A percentile compares a stretch with the other conserved stretches of the same genome.
Evolutionary conservation across 1,284 basidiomycete species (phyloP).

Genomic region (Tetrapyrgos nigripes): DNA sequence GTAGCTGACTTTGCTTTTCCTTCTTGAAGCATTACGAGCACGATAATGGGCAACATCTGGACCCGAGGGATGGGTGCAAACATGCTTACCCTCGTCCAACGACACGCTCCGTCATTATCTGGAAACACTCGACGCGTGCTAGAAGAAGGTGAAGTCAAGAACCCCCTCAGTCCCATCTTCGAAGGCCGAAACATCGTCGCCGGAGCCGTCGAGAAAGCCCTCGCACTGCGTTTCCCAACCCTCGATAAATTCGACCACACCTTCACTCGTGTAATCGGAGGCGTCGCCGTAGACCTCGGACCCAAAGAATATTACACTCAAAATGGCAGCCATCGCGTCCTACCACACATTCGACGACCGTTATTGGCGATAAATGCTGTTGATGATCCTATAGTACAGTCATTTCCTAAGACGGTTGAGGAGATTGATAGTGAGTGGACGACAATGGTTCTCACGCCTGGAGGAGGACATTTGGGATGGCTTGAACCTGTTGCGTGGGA

Average conservation of each 20-base stretch:
- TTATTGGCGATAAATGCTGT: constrained; percentile 8
- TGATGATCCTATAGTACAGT: constrained; percentile 11
- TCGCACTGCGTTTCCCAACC: constrained; percentile 1
- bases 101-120: constrained; percentile 5
- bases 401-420: constrained; percentile 5
- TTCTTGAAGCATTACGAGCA: too few species aligned
- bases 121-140: background rate
- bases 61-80: too few species aligned
- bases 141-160: background rate
- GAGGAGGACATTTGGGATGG: constrained; percentile 12
- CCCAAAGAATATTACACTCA: background rate
- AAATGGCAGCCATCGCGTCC: constrained; percentile 9
- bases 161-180: background rate
- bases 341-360: constrained; percentile 4
- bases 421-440: constrained; percentile 6
- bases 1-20: too few species aligned
- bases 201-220: background rate
- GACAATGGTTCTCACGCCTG: background rate
- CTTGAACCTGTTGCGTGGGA: constrained; percentile 3
- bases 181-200: background rate
- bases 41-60: too few species aligned
- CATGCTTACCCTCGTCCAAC: constrained; percentile 9
- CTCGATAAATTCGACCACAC: background rate
- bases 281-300: too few species aligned
- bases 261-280: background rate